Conservation (phyloP, 2,329 filamentous ascomycete species). For the Fusarium chlamydosporum region DNA sequence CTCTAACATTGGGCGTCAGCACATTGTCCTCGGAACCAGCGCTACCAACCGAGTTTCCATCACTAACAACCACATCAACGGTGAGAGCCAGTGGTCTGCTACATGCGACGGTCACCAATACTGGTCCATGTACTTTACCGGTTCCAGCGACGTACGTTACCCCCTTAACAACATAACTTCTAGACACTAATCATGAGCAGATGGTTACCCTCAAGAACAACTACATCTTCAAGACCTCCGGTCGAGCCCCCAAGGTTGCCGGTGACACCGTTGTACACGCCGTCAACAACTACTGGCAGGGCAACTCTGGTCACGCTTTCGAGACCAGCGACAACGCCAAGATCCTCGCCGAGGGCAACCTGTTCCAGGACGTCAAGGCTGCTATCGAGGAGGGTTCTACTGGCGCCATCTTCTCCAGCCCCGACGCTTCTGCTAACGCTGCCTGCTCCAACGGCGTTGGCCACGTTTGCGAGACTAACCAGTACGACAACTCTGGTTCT, state of each 20-base stretch:
- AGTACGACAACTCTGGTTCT: conserved; percentile 59
- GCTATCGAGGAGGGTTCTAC: conserved; percentile 54
- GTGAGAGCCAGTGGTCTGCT: conserved; percentile 67
- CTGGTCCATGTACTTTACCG: conserved; percentile 71
- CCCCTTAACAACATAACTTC: fast-evolving
- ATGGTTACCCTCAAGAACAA: conserved; percentile 70
- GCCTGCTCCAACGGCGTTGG: conserved; percentile 63
- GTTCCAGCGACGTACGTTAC: conserved; percentile 61
- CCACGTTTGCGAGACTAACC: conserved; percentile 65
- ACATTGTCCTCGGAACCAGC: conserved; percentile 69
- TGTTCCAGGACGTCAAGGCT: conserved; percentile 67
- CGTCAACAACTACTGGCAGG: conserved; percentile 74
- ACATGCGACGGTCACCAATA: conserved; percentile 72
- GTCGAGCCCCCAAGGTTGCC: conserved; percentile 69
- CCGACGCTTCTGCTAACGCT: conserved; percentile 54
- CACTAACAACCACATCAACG: conserved; percentile 70
- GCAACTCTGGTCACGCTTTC: conserved; percentile 69
- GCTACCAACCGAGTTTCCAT: conserved; percentile 71
- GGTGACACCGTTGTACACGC: conserved; percentile 70
- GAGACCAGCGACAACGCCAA: conserved; percentile 60
- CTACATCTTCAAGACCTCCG: conserved; percentile 71
- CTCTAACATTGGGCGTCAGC: conserved; percentile 71
- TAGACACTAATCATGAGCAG: background rate
- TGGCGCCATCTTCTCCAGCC: conserved; percentile 55
- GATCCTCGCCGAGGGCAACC: conserved; percentile 69